These are phyloP conservation scores for Chrysanthemum lavandulifolium DNA, from an alignment of 129 eudicot genomes.

Conservation along the genomic window DNA sequence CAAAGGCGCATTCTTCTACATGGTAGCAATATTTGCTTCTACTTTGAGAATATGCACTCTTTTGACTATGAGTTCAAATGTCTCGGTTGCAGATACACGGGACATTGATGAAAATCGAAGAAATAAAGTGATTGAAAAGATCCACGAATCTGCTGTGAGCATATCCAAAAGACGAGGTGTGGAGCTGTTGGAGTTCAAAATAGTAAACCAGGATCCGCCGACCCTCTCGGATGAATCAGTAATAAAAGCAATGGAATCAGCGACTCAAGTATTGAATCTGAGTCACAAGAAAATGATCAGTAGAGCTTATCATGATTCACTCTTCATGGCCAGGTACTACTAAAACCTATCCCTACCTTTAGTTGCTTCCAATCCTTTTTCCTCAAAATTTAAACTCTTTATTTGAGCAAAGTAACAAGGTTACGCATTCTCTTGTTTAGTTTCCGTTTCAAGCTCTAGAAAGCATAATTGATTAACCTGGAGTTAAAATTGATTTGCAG, in stretches of 20 bases:
- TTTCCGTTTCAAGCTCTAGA: not conserved
- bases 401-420: not conserved
- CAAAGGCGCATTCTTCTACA: not conserved
- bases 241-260: constrained; percentile 68
- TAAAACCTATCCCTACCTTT: not conserved
- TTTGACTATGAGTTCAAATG: not conserved
- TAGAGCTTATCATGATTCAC: constrained; percentile 96
- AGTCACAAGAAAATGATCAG: constrained; percentile 82
- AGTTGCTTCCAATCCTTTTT: not conserved
- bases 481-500: constrained; percentile 42
- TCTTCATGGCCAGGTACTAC: constrained; percentile 92
- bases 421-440: too few species aligned
- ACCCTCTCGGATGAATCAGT: constrained; percentile 69
- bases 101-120: constrained; percentile 79
- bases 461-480: not conserved
- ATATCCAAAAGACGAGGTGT: constrained; percentile 73
- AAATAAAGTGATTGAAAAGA: constrained; percentile 68
- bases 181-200: constrained; percentile 63
- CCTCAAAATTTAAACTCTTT: not conserved
- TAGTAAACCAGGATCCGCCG: constrained; percentile 96
- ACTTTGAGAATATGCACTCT: not conserved
- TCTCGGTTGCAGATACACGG: constrained; percentile 50
- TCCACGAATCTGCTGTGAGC: constrained; percentile 55
- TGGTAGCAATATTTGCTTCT: not conserved
- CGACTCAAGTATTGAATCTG: constrained; percentile 62